Base-by-base conservation (phyloP, 495 filamentous ascomycete species). In the Aspergillus coremiiformis region DNA sequence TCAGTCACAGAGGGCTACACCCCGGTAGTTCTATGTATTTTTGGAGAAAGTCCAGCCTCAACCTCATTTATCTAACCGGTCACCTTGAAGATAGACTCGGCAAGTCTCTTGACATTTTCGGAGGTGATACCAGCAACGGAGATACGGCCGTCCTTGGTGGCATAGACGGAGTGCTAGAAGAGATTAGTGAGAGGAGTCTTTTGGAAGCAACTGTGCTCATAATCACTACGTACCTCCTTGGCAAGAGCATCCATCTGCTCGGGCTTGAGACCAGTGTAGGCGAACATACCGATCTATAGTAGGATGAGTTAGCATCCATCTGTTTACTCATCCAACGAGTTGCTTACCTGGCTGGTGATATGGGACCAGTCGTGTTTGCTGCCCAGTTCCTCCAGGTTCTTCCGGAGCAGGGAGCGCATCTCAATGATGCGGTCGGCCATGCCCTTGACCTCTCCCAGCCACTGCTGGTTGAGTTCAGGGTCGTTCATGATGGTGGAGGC, bases 351-450 rank as follows among this genome's bases (percentile, higher is more conserved):
- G 68, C 79, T 89, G 49, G 93, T 98, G 73, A 98, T 98, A 77
- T 98, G 93, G 71, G 84, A 86, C 93, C 93, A 98, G 74, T 96
- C 87, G 72, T 93, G 90, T 78, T 89, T 89, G 76, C 85, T 90
- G 59, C 92, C 93, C 52, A 94, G 82, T 69, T 86, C 84, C 82
- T 96, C 89, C 37, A 98, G 83, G 75, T 95, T 93, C 63, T 86
- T 80, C 78, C 93, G 92, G 58, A 98, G 83, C 32, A 94, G 78
- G 44, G 87, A 83, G 53, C 93, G 88, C 93, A 98, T 98, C 68
- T 82, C 87, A 66, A 98, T 98, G 77, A 98, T 98, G 59, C 93
- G 93, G 71, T 96, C 90, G 35, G 93, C 93, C 93, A 98, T 98
- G 47, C 77, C 90, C 84, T 97, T 96, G 67, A 98, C 93, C 77